Evolutionary conservation across 352 stramenopile species (phyloP), one percentile per base, ranked within the genome.

Genomic region (Thalassiosira ordinaria): DNA sequence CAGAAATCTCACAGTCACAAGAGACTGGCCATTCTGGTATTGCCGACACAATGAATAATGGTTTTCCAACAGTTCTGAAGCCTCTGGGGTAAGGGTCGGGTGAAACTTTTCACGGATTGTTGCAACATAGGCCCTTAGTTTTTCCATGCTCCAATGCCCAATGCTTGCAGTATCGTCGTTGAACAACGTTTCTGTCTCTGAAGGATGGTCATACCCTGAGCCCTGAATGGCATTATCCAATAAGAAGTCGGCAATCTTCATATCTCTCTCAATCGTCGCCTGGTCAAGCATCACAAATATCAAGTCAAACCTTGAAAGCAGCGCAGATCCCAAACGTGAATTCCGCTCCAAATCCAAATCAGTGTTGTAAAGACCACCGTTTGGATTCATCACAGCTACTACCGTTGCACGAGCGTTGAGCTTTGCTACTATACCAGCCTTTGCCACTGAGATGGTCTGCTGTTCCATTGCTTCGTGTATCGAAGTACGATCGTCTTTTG

Each of bases 391-490:
- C 37, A 98, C 96, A 7, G 96, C 97, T 61, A 99, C 97, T 26
- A 99, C 95, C 1, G 96, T 98, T 3, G 96, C 97, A 49, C 97
- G 86, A 44, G 96, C 96, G 72, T 98, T 98, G 16, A 99, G 84
- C 78, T 98, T 98, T 74, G 95, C 98, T 47, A 99, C 96, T n/a
- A 99, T 92, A 0, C 97, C 97, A 31, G 96, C 97, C 84, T 99
- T 99, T 9, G 97, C 97, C 0, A 99, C 96, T 29, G 93, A 98
- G 18, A 99, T 84, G 9, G 96, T 99, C 74, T 99, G 97, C 81
- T 99, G 97, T 87, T 99, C 97, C 97, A 99, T 99, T 16, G 97
- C 97, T 84, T 99, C 95, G 78, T 98, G 96, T 69, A 98, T 98
- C 0, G 95, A 97, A 9, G 94, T 96, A 27, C 96, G 86, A 79